Percentiles rank a stretch among this genome's conserved stretches.
Conservation (phyloP, 176 grass and related monocot genomes). For the Bolboschoenus planiculmis region DNA sequence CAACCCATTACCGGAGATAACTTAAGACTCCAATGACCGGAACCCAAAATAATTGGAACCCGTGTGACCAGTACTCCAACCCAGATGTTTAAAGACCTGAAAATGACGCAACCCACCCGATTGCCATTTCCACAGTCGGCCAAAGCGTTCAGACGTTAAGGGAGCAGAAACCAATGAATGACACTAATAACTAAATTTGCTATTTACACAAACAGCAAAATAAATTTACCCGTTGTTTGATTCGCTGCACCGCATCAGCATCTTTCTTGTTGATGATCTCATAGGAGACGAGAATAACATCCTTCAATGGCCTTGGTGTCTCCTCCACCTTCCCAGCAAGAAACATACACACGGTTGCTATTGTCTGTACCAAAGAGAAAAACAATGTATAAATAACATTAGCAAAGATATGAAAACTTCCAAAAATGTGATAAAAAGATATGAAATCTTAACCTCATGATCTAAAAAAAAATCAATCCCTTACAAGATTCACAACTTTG, state of each 20-base stretch:
- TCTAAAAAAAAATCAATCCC: not conserved
- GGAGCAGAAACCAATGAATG: not conserved
- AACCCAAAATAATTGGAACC: not conserved
- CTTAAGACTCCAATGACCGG: not conserved
- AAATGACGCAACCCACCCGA: not conserved
- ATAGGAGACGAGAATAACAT: conserved; percentile 89
- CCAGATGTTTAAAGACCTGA: not conserved
- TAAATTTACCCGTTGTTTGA: conserved; percentile 81
- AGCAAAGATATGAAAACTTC: not conserved
- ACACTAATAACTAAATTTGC: not conserved
- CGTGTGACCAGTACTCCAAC: not conserved
- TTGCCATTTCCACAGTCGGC: not conserved
- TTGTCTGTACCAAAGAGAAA: conserved; percentile 41
- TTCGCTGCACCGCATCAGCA: conserved; percentile 56
- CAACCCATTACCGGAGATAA: not conserved
- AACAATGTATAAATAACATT: not conserved
- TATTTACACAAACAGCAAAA: not conserved
- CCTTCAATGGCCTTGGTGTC: conserved; percentile 72
- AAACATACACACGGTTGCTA: conserved; percentile 98
- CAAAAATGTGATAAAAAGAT: too few relatives aligned
- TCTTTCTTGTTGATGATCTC: conserved; percentile 96
- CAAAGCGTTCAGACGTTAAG: not conserved
- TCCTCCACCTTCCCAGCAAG: conserved; percentile 98
- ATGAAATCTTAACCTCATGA: not conserved
- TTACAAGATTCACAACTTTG: not conserved